Conservation (phyloP, 805 yeast genomes). For the Kodamaea jinghongensis region DNA sequence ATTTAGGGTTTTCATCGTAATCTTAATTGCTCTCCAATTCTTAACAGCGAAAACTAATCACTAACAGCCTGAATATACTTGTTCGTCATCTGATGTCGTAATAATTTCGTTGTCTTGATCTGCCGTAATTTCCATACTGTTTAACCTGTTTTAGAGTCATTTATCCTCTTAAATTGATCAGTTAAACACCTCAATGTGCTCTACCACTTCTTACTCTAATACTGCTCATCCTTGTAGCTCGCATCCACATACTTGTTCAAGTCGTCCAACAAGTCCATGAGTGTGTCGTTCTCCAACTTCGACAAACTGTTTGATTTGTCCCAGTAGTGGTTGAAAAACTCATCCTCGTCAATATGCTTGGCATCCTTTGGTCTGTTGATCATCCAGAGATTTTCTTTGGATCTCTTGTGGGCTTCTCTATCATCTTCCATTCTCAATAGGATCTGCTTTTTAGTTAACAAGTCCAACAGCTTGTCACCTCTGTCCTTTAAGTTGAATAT, state of each 20-base stretch:
- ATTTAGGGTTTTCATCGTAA: too few relatives aligned
- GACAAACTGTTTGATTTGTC: slow-evolving; percentile 43
- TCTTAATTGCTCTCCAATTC: too few relatives aligned
- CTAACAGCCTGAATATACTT: too few relatives aligned
- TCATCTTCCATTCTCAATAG: slow-evolving; percentile 86
- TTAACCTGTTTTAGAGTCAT: too few relatives aligned
- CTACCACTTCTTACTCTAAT: too few relatives aligned
- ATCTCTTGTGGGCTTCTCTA: slow-evolving; percentile 82
- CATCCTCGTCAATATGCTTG: slow-evolving; percentile 36
- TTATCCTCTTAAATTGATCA: too few relatives aligned
- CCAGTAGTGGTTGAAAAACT: slow-evolving; percentile 47
- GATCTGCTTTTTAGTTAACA: slow-evolving; percentile 50
- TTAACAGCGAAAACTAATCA: too few relatives aligned
- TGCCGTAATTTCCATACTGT: too few relatives aligned
- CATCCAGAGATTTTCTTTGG: slow-evolving; percentile 80
- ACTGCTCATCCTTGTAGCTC: slow-evolving; percentile 49
- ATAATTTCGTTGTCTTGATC: too few relatives aligned
- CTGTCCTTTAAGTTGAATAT: slow-evolving; percentile 24
- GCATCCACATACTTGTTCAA: slow-evolving; percentile 51
- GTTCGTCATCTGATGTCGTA: too few relatives aligned
- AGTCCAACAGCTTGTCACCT: slow-evolving; percentile 16
- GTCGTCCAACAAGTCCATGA: slow-evolving; percentile 49
- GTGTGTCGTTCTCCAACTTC: slow-evolving; percentile 42
- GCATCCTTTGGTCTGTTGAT: slow-evolving; percentile 47
- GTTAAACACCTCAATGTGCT: too few relatives aligned